phyloP scores from a whole-genome alignment of 2,329 filamentous ascomycete species.

The Microdochium trichocladiopsis region DNA sequence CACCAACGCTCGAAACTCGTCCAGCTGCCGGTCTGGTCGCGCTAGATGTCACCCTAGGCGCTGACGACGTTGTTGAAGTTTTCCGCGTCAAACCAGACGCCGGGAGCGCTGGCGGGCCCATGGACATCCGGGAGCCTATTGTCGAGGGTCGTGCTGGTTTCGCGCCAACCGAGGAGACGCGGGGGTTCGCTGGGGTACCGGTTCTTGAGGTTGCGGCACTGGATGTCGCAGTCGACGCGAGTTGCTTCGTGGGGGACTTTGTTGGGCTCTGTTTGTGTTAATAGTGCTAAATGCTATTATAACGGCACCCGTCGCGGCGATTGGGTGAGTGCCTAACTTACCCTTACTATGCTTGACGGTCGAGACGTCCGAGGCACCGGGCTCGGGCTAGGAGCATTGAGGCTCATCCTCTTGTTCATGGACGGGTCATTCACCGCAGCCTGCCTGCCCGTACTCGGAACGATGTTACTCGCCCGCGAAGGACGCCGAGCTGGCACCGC shows the following conservation, averaged over 20 bases:
- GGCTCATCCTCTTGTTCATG: constrained; percentile 56
- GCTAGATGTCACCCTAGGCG: constrained; percentile 21
- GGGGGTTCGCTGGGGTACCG: constrained; percentile 46
- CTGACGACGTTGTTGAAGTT: constrained; percentile 33
- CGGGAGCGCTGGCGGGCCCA: constrained; percentile 57
- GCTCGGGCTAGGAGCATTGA: constrained; percentile 67
- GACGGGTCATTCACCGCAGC: constrained; percentile 47
- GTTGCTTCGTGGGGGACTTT: constrained; percentile 74
- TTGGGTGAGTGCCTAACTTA: constrained; percentile 24
- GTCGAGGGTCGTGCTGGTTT: constrained; percentile 47
- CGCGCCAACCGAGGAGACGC: constrained; percentile 31
- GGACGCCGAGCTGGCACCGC: constrained; percentile 30
- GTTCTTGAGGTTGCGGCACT: constrained; percentile 56
- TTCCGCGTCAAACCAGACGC: constrained; percentile 34
- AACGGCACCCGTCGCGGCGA: too few species aligned
- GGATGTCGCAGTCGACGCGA: constrained; percentile 44
- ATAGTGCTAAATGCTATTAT: not conserved
- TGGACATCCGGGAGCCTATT: constrained; percentile 51
- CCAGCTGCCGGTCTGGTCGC: constrained; percentile 30
- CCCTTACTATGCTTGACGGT: constrained; percentile 49
- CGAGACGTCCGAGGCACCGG: constrained; percentile 52
- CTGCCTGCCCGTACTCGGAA: constrained; percentile 30
- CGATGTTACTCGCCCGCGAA: constrained; percentile 20
- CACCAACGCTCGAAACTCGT: constrained; percentile 26
- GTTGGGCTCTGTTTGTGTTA: constrained; percentile 56